Percentiles rank a stretch among this genome's conserved stretches.
Conservation (phyloP, 805 yeast genomes). For the Lipomyces yamanashiensis region DNA sequence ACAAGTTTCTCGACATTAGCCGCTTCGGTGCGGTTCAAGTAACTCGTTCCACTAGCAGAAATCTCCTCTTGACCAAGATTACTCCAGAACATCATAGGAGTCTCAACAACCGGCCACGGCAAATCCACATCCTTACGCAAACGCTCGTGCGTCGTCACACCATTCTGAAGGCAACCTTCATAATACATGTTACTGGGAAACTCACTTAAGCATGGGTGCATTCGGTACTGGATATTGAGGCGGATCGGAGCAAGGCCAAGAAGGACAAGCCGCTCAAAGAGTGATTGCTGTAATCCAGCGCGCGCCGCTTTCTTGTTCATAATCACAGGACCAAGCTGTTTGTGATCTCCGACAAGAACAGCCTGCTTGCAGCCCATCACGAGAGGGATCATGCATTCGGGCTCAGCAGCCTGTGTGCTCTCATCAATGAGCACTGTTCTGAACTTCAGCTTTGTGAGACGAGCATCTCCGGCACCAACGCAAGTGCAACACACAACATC, state of each 20-base stretch:
- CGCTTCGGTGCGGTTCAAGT: conserved; percentile 84
- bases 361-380: conserved; percentile 90
- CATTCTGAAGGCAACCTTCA: conserved; percentile 90
- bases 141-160: conserved; percentile 80
- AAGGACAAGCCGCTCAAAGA: conserved; percentile 82
- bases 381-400: conserved; percentile 86
- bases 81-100: conserved; percentile 97
- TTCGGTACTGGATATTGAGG: conserved; percentile 90
- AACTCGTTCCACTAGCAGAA: conserved; percentile 79
- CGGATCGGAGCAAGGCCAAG: conserved; percentile 85
- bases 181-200: conserved; percentile 91
- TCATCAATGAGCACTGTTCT: conserved; percentile 87
- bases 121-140: conserved; percentile 59
- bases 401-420: conserved; percentile 92
- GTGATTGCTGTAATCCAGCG: conserved; percentile 84
- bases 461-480: conserved; percentile 84
- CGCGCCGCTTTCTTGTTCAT: conserved; percentile 77
- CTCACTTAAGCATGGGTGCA: conserved; percentile 87
- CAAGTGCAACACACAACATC: conserved; percentile 90
- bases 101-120: conserved; percentile 88
- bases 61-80: conserved; percentile 88
- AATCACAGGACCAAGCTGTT: conserved; percentile 92
- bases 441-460: conserved; percentile 62
- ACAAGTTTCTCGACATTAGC: conserved; percentile 82
- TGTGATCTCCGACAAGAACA: conserved; percentile 91